These are phyloP conservation scores for Lithohypha guttulata DNA, from an alignment of 2,329 filamentous ascomycete genomes.

Conservation along the genomic window DNA sequence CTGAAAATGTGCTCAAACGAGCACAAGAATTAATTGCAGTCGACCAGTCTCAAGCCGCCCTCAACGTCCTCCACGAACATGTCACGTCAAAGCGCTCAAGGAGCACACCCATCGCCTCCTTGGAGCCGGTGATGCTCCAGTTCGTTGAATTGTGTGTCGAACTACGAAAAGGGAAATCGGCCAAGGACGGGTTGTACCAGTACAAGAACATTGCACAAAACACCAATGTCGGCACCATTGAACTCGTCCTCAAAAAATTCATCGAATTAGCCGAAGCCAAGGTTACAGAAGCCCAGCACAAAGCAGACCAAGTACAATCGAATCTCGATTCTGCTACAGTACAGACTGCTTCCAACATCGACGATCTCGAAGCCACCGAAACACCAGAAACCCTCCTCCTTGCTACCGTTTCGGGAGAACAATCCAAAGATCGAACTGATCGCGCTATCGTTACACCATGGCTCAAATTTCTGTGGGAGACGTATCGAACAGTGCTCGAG, in stretches of 20 bases:
- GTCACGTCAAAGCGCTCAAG: slow-evolving; percentile 96
- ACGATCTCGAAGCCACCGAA: slow-evolving; percentile 93
- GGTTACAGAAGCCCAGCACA: slow-evolving; percentile 88
- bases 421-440: slow-evolving; percentile 93
- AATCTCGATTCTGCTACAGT: slow-evolving; percentile 61
- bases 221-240: slow-evolving; percentile 95
- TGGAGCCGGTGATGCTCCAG: slow-evolving; percentile 97
- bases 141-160: slow-evolving; percentile 95
- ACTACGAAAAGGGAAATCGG: slow-evolving; percentile 93
- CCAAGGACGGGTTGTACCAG: slow-evolving; percentile 97
- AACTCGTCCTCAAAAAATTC: slow-evolving; percentile 94
- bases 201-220: slow-evolving; percentile 99
- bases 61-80: slow-evolving; percentile 96
- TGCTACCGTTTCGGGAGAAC: slow-evolving; percentile 94
- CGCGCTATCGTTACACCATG: slow-evolving; percentile 96
- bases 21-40: slow-evolving; percentile 98
- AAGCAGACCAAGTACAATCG: slow-evolving; percentile 90
- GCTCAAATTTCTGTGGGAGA: slow-evolving; percentile 99
- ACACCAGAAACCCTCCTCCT: slow-evolving; percentile 97
- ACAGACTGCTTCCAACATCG: slow-evolving; percentile 53
- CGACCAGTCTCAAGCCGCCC: slow-evolving; percentile 79
- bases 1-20: slow-evolving; percentile 98
- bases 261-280: slow-evolving; percentile 95
- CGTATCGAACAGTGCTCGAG: slow-evolving; percentile 93
- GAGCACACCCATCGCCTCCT: slow-evolving; percentile 87